A percentile compares a stretch with the other conserved stretches of the same genome.
Evolutionary conservation across 1,284 basidiomycete genomes (phyloP).

Genomic region (Leccinum fuscescens): DNA sequence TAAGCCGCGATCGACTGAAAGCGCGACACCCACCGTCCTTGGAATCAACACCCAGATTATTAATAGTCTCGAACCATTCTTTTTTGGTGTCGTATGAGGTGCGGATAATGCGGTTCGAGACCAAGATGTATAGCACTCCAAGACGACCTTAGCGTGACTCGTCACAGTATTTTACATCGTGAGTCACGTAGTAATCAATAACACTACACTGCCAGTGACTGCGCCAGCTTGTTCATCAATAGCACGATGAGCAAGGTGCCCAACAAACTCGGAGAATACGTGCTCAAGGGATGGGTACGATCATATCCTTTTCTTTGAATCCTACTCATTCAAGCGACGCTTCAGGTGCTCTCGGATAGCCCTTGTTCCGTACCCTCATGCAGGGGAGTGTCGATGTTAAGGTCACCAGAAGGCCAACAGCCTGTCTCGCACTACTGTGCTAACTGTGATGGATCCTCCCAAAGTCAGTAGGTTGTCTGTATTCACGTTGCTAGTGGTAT

Average conservation of each 20-base stretch:
- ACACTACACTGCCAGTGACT: not conserved
- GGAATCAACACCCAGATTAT: not conserved
- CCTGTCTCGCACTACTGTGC: constrained; percentile 57
- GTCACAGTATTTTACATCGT: not conserved
- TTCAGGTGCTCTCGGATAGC: constrained; percentile 64
- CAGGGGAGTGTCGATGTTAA: constrained; percentile 58
- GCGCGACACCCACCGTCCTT: not conserved
- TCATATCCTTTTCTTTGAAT: not conserved
- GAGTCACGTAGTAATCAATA: constrained; percentile 26
- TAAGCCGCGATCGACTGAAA: not conserved
- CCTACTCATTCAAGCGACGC: constrained; percentile 15
- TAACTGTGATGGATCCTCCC: constrained; percentile 49
- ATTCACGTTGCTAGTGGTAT: constrained; percentile 4
- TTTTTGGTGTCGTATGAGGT: too few relatives aligned
- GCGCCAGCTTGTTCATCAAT: not conserved
- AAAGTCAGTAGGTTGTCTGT: constrained; percentile 28
- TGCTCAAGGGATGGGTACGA: constrained; percentile 76
- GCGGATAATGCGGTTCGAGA: too few relatives aligned
- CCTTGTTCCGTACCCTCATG: constrained; percentile 58
- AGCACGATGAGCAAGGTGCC: constrained; percentile 53
- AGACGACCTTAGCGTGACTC: not conserved
- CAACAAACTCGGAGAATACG: constrained; percentile 60
- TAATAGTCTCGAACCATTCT: too few relatives aligned
- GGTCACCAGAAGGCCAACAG: constrained; percentile 55
- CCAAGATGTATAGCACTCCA: not conserved